Percentiles rank a stretch among this genome's conserved stretches.
phyloP scores from a whole-genome alignment of 1,284 basidiomycete genomes.

The Cryptococcus sp. region DNA sequence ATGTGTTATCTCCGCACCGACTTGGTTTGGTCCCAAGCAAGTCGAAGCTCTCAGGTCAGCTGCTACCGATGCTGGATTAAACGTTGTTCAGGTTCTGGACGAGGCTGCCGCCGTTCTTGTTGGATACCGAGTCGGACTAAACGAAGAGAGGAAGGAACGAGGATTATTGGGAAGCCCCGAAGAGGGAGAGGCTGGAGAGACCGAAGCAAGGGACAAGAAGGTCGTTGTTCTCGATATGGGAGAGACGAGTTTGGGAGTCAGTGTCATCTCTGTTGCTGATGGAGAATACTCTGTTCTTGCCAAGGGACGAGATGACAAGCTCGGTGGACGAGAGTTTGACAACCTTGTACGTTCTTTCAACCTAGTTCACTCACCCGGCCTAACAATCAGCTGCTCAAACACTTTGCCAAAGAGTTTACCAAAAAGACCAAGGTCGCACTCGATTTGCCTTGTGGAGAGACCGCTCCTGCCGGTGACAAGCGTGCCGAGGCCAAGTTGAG shows the following conservation, averaged over 20 bases:
- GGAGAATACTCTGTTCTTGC: conserved; percentile 55
- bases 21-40: conserved; percentile 68
- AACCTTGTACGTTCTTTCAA: conserved; percentile 44
- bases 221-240: conserved; percentile 58
- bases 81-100: conserved; percentile 77
- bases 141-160: conserved; percentile 44
- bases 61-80: conserved; percentile 74
- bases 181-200: conserved; percentile 48
- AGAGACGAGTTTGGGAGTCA: conserved; percentile 54
- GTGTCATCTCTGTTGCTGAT: conserved; percentile 53
- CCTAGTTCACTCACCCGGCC: neutral
- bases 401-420: conserved; percentile 94
- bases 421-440: conserved; percentile 89
- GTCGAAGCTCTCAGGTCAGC: conserved; percentile 67
- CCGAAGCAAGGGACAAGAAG: conserved; percentile 53
- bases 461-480: conserved; percentile 59
- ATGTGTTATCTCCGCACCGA: conserved; percentile 78
- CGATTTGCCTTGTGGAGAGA: conserved; percentile 56
- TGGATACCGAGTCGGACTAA: conserved; percentile 47
- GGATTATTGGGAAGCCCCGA: conserved; percentile 46
- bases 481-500: conserved; percentile 91
- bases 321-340: conserved; percentile 55
- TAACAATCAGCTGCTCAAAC: conserved; percentile 63
- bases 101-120: conserved; percentile 70
- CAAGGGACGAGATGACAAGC: conserved; percentile 51